phyloP scores from a whole-genome alignment of 176 grass and related monocot species.

The Avena insularis region DNA sequence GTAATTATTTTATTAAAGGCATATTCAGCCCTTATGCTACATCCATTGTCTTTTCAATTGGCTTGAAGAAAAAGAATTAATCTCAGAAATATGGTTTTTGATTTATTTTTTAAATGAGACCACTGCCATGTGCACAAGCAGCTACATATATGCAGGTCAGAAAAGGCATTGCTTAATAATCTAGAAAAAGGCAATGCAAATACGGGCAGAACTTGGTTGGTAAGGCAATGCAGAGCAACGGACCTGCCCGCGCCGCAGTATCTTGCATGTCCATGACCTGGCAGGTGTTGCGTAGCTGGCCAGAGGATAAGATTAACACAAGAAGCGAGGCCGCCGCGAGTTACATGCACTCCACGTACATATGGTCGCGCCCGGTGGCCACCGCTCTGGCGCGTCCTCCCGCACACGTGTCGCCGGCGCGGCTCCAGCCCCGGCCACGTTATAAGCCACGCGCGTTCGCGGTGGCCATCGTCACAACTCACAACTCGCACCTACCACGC shows the following conservation, averaged over 20 bases:
- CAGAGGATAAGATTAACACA: conserved; percentile 29
- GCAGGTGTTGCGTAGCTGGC: not conserved
- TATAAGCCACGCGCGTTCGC: conserved; percentile 2
- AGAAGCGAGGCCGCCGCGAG: conserved; percentile 16
- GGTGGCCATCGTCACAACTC: conserved; percentile 4
- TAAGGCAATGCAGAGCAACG: not conserved
- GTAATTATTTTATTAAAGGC: too few species aligned
- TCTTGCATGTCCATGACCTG: conserved; percentile 26
- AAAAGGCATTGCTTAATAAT: too few species aligned
- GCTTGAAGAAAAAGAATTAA: too few species aligned
- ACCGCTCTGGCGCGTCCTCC: not conserved
- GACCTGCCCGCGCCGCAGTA: conserved; percentile 1
- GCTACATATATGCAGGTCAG: too few species aligned
- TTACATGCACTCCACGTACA: not conserved
- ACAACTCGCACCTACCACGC: not conserved
- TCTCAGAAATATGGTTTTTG: too few species aligned
- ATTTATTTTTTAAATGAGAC: too few species aligned
- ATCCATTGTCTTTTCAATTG: too few species aligned
- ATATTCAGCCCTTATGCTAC: too few species aligned
- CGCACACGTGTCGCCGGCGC: conserved; percentile 23
- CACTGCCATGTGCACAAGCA: too few species aligned
- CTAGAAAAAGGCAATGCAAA: not conserved
- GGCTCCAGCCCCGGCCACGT: not conserved
- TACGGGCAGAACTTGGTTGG: not conserved
- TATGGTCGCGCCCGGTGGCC: conserved; percentile 5